Conservation (phyloP, 2,329 filamentous ascomycete species). For the Colletotrichum salicis region DNA sequence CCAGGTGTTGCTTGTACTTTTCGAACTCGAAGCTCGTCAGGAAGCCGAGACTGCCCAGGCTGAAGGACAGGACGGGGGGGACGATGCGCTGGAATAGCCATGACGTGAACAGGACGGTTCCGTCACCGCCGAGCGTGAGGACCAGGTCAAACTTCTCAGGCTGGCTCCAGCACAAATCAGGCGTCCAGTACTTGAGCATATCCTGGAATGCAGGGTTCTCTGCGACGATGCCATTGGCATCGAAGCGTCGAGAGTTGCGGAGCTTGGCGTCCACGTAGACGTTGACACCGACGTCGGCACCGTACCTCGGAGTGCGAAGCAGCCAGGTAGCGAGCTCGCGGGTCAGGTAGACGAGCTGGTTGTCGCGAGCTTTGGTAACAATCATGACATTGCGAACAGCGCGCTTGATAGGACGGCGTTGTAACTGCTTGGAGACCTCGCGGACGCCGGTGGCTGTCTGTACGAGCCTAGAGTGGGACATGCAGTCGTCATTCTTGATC, state of each 20-base stretch:
- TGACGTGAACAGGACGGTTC: slow-evolving; percentile 87
- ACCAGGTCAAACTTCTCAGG: slow-evolving; percentile 97
- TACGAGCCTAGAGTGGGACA: slow-evolving; percentile 93
- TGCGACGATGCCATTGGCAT: slow-evolving; percentile 76
- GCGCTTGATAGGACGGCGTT: slow-evolving; percentile 89
- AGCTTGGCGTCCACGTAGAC: slow-evolving; percentile 99
- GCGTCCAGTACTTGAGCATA: slow-evolving; percentile 96
- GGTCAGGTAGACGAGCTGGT: slow-evolving; percentile 88
- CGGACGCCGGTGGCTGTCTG: slow-evolving; percentile 95
- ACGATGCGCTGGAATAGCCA: slow-evolving; percentile 94
- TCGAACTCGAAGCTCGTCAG: slow-evolving; percentile 89
- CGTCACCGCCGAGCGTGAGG: slow-evolving; percentile 85
- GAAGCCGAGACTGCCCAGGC: slow-evolving; percentile 86
- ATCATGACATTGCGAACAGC: slow-evolving; percentile 97
- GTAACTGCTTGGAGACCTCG: slow-evolving; percentile 94
- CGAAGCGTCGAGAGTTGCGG: slow-evolving; percentile 87
- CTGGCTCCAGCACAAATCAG: slow-evolving; percentile 91
- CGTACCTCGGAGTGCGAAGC: slow-evolving; percentile 87
- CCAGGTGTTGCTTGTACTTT: slow-evolving; percentile 86
- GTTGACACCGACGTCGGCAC: slow-evolving; percentile 88
- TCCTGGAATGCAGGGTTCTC: slow-evolving; percentile 80
- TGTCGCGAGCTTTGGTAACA: slow-evolving; percentile 96
- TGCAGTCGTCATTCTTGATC: slow-evolving; percentile 86
- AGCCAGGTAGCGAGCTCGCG: slow-evolving; percentile 90
- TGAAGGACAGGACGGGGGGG: slow-evolving; percentile 85